phyloP scores from a whole-genome alignment of 106 monocot genomes.

The Dioscorea alata region DNA sequence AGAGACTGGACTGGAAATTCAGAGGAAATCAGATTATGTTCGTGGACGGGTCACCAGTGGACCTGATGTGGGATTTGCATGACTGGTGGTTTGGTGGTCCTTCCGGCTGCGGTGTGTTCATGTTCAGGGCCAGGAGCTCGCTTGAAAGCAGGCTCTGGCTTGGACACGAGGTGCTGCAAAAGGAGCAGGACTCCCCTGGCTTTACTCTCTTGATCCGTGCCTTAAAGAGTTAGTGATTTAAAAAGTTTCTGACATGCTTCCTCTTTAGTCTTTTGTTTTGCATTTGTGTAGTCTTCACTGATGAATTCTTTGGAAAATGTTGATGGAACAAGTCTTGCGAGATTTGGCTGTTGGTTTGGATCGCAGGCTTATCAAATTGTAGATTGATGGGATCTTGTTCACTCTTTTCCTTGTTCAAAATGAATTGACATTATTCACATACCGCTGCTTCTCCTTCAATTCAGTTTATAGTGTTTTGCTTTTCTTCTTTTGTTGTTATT shows the following conservation, averaged over 20 bases:
- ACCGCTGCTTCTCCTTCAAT: neutral
- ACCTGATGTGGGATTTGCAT: conserved; percentile 81
- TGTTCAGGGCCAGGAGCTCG: conserved; percentile 28
- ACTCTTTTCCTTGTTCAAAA: neutral
- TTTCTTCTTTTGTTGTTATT: neutral
- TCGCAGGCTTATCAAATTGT: neutral
- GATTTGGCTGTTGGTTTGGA: neutral
- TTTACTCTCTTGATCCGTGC: conserved; percentile 7
- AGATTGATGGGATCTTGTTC: neutral
- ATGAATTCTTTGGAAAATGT: neutral
- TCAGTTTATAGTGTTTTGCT: neutral
- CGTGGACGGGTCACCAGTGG: conserved; percentile 62
- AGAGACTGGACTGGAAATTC: conserved; percentile 58
- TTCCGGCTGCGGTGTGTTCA: conserved; percentile 27
- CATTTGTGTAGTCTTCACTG: neutral
- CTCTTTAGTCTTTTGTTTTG: neutral
- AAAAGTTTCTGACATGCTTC: neutral
- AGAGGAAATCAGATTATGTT: conserved; percentile 72
- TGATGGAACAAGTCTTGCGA: neutral
- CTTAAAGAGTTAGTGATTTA: neutral
- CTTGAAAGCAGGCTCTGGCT: conserved; percentile 37
- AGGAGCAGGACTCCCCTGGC: neutral
- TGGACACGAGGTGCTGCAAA: conserved; percentile 17
- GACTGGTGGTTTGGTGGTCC: conserved; percentile 47
- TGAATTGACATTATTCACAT: neutral